A percentile compares a stretch with the other conserved stretches of the same genome.
These are phyloP conservation scores for Macaranga tanarius DNA, from an alignment of 441 rosid genomes.

Conservation along the genomic window DNA sequence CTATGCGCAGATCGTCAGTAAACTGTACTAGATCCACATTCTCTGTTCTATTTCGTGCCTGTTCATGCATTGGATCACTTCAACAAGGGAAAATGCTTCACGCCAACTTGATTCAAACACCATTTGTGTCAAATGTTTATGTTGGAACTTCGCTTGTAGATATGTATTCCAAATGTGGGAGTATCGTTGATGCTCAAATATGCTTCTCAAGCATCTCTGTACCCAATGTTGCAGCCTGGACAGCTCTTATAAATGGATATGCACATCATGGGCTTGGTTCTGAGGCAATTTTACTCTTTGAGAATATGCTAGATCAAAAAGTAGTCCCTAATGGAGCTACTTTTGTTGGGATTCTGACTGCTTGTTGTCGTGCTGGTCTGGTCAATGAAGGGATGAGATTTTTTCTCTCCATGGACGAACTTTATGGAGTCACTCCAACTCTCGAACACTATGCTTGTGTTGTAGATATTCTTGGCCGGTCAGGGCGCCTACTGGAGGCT, in stretches of 20 bases:
- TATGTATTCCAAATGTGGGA: constrained; percentile 60
- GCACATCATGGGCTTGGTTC: constrained; percentile 52
- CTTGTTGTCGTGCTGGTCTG: constrained; percentile 49
- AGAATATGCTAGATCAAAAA: constrained; percentile 36
- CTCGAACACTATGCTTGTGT: constrained; percentile 52
- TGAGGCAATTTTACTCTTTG: constrained; percentile 44
- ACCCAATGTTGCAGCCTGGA: constrained; percentile 57
- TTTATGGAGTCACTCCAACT: constrained; percentile 34
- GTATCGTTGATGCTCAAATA: constrained; percentile 40
- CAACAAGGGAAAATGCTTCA: constrained; percentile 50
- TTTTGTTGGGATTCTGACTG: constrained; percentile 51
- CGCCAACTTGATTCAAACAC: constrained; percentile 44
- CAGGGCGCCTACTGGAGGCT: constrained; percentile 50
- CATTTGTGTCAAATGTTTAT: constrained; percentile 43
- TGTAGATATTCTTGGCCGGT: constrained; percentile 56
- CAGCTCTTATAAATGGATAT: constrained; percentile 52
- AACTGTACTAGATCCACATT: constrained; percentile 47
- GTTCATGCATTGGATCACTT: constrained; percentile 53
- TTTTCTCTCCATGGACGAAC: constrained; percentile 38
- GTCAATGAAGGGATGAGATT: constrained; percentile 43
- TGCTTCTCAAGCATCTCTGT: constrained; percentile 43
- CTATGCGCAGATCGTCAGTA: constrained; percentile 28
- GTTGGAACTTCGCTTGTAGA: constrained; percentile 56
- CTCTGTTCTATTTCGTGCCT: constrained; percentile 48
- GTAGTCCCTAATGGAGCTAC: constrained; percentile 47